These are phyloP conservation scores for Dentipellis sp. DNA, from an alignment of 768 basidiomycete species.

Conservation along the genomic window DNA sequence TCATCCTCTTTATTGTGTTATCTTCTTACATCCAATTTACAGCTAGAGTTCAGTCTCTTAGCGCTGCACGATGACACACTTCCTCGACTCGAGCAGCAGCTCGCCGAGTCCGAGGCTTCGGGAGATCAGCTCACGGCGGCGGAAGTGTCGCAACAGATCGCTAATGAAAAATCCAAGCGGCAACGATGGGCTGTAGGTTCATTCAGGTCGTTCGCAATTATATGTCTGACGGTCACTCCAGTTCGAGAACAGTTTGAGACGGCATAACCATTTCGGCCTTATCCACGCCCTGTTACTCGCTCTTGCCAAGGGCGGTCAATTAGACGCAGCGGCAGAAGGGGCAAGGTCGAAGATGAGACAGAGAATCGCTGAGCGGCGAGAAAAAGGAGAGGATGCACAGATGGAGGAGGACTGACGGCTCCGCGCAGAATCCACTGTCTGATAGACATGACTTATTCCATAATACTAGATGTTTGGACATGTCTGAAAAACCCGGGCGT, in stretches of 20 bases:
- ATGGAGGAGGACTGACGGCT: slow-evolving; percentile 32
- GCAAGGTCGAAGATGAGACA: slow-evolving; percentile 36
- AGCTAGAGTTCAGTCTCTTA: slow-evolving; percentile 91
- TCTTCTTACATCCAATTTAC: background rate
- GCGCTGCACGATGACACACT: slow-evolving; percentile 80
- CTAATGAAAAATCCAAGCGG: slow-evolving; percentile 65
- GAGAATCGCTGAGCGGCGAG: slow-evolving; percentile 31
- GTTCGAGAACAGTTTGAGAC: slow-evolving; percentile 83
- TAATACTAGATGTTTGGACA: too few species aligned
- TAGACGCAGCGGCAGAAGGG: slow-evolving; percentile 40
- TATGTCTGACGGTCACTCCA: slow-evolving; percentile 20
- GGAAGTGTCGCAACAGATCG: slow-evolving; percentile 46
- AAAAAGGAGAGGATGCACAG: slow-evolving; percentile 25
- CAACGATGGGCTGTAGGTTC: slow-evolving; percentile 70
- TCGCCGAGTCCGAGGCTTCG: slow-evolving; percentile 37
- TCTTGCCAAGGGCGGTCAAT: slow-evolving; percentile 60
- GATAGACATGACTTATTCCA: too few species aligned
- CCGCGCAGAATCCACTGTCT: too few species aligned
- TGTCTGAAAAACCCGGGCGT: too few species aligned
- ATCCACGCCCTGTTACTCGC: slow-evolving; percentile 65
- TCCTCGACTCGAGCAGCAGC: slow-evolving; percentile 51
- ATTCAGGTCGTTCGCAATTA: background rate
- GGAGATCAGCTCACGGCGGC: slow-evolving; percentile 26
- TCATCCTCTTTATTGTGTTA: background rate
- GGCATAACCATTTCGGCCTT: slow-evolving; percentile 82